Evolutionary conservation across 805 yeast genomes (phyloP), one percentile per base, ranked within the genome.

Genomic region (Metschnikowia cubensis): DNA sequence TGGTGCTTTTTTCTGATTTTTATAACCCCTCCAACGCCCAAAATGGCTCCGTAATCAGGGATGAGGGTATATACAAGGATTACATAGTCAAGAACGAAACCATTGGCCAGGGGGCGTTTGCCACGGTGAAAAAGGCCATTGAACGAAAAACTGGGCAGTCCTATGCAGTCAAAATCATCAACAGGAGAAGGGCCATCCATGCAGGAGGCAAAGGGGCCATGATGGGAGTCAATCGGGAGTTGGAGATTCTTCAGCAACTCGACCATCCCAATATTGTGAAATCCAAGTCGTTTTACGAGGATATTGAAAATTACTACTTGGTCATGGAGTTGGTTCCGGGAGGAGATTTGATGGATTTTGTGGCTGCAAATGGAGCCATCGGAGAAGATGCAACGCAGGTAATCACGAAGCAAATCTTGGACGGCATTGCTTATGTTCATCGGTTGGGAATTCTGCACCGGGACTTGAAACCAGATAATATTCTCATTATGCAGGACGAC

Each of bases 31-130:
- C 66, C 25, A 59, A 53, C 35, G 52, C 59, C 22, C 49, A 54
- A 3, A 59, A 61, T 45, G 57, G 52, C 48, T 57, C 62, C 59
- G 77, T 51, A 54, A 76, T 49, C 45, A 67, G 58, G 50, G 74
- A 73, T 48, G 73, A 79, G 32, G 90, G 91, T 1, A 82, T 88
- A 10, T 75, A 76, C 59, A 80, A 79, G 51, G 82, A 85, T 60
- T 94, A 84, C 66, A 85, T 88, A 13, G 81, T 92, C 18, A 80
- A 85, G 51, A 88, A 85, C 63, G 96, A 87, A 60, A 84, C 88
- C 14, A 87, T 92, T 1, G 99, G 99, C 0, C 94, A 89, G 59
- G 99, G 99, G n/a, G 98, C 98, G 8, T 92, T 92, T 76, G 98
- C 98, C 5, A 87, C 91, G 1, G 99, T 94, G 29, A 85, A 89